phyloP scores from a whole-genome alignment of 192 early-diverging fungal genomes.

The Geranomyces variabilis region DNA sequence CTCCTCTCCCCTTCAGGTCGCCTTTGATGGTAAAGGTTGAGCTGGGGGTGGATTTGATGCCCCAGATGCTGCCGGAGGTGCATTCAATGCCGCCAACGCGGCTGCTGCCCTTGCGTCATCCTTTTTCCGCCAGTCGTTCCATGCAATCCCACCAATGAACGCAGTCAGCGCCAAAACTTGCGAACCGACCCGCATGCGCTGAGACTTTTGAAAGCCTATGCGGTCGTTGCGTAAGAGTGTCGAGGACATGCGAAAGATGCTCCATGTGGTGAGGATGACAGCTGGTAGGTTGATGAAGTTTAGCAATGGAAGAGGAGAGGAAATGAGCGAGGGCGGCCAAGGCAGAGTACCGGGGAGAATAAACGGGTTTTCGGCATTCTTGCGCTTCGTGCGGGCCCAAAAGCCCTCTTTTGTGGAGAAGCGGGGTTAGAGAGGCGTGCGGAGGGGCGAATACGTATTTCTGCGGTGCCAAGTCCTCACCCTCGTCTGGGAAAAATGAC shows the following conservation, averaged over 20 bases:
- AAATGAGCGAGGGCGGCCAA: background rate
- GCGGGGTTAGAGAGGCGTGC: too few species aligned
- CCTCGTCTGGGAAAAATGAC: too few species aligned
- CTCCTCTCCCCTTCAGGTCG: too few species aligned
- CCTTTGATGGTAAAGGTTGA: too few species aligned
- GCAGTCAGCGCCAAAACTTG: conserved; percentile 36
- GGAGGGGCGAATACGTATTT: too few species aligned
- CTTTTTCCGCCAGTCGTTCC: too few species aligned
- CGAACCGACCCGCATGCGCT: conserved; percentile 35
- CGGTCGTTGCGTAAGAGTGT: conserved; percentile 26
- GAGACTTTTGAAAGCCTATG: conserved; percentile 34
- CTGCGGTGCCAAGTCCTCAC: too few species aligned
- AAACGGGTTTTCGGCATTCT: conserved; percentile 40
- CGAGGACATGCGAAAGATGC: conserved; percentile 34
- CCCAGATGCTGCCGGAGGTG: too few species aligned
- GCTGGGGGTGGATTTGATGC: too few species aligned
- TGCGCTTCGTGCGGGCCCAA: conserved; percentile 24
- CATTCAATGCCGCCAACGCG: too few species aligned
- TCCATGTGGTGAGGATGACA: conserved; percentile 16
- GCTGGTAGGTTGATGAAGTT: background rate
- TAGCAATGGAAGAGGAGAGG: background rate
- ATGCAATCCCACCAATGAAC: conserved; percentile 18
- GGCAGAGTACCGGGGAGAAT: conserved; percentile 31
- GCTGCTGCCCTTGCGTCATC: too few species aligned
- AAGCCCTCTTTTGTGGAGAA: conserved; percentile 16